Conservation (phyloP, 495 filamentous ascomycete species). For the Hypoxylon cercidicola region DNA sequence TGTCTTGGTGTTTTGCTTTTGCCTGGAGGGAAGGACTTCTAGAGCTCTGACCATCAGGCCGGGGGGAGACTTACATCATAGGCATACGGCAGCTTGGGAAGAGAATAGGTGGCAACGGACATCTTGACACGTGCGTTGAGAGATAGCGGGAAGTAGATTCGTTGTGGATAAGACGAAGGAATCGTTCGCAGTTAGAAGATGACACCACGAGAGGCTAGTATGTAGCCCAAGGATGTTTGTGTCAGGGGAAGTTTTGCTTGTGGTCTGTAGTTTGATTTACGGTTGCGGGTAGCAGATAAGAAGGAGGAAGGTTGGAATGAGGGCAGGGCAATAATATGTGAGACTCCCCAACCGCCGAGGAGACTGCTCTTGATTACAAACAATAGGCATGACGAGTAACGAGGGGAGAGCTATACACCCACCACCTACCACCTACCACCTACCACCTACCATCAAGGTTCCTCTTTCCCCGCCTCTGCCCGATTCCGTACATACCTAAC, state of each 20-base stretch:
- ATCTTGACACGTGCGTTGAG: conserved; percentile 34
- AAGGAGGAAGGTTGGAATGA: not conserved
- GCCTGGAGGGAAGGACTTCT: not conserved
- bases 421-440: not conserved
- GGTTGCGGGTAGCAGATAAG: not conserved
- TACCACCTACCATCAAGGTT: conserved; percentile 36
- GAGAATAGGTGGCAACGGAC: conserved; percentile 47
- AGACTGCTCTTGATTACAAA: conserved; percentile 19
- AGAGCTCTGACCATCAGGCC: not conserved
- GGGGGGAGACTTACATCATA: conserved; percentile 54
- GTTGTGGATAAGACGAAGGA: not conserved
- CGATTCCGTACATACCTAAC: not conserved
- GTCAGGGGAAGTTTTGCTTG: not conserved
- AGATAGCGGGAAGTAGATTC: not conserved
- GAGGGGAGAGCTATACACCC: too few species aligned
- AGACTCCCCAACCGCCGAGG: not conserved
- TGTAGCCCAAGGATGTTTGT: conserved; percentile 9
- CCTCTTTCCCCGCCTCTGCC: conserved; percentile 23
- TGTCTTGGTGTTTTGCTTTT: not conserved
- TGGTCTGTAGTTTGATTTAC: not conserved
- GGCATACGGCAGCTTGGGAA: conserved; percentile 56
- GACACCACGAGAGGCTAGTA: not conserved
- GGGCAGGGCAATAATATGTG: not conserved
- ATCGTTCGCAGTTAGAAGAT: not conserved
- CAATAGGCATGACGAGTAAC: not conserved